Conservation (phyloP, 805 yeast species). For the Suhomyces kilbournensis region DNA sequence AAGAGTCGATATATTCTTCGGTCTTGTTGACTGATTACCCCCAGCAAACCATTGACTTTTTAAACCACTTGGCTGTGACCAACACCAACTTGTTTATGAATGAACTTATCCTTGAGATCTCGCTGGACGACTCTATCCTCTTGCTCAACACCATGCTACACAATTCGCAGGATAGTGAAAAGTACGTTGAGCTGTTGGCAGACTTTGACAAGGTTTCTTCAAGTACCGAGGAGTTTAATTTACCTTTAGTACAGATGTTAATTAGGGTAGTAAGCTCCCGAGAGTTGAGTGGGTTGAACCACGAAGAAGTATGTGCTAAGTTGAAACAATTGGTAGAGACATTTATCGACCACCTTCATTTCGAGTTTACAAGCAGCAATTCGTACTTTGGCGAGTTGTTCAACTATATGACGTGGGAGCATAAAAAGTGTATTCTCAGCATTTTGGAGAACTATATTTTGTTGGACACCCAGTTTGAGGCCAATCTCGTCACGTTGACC, state of each 20-base stretch:
- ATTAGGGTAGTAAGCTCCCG: constrained; percentile 18
- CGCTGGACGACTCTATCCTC: constrained; percentile 14
- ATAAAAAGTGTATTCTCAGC: constrained; percentile 22
- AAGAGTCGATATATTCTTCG: constrained; percentile 3
- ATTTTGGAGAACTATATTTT: constrained; percentile 30
- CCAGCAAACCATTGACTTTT: constrained; percentile 9
- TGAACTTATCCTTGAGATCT: constrained; percentile 15
- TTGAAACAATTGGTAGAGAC: constrained; percentile 12
- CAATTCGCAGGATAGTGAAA: not conserved
- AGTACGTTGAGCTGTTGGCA: constrained; percentile 2
- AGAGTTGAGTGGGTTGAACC: constrained; percentile 11
- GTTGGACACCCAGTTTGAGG: constrained; percentile 11
- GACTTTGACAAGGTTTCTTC: constrained; percentile 16
- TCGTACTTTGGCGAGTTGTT: constrained; percentile 42
- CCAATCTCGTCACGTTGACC: not conserved
- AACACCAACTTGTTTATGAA: constrained; percentile 22
- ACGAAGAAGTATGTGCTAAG: constrained; percentile 9
- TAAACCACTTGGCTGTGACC: constrained; percentile 13
- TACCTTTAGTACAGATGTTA: constrained; percentile 32
- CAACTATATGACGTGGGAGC: constrained; percentile 28
- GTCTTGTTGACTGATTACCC: constrained; percentile 5
- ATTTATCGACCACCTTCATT: constrained; percentile 19
- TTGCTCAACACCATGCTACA: constrained; percentile 17
- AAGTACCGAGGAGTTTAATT: constrained; percentile 31
- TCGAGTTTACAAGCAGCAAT: constrained; percentile 26